Evolutionary conservation across 352 stramenopile genomes (phyloP), one percentile per base, ranked within the genome.

Genomic region (Phytopythium sindhum): DNA sequence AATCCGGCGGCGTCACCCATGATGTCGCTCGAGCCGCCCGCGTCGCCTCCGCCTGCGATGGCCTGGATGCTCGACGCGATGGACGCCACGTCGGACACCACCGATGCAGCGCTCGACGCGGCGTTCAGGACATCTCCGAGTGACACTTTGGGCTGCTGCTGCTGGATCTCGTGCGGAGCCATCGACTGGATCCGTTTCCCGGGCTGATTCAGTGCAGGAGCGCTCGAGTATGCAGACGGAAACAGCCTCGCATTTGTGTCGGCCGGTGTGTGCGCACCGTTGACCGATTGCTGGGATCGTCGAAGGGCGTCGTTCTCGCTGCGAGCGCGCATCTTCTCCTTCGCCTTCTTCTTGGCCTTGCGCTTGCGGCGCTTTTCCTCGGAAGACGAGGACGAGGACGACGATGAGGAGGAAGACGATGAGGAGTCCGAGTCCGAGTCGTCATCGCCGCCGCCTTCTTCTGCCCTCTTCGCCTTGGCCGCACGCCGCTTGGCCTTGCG

Each of bases 321-420:
- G 17, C 63, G 55, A 39, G 64, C 28, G 23, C 52, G 53, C 28
- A 50, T 23, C 28, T 28, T 64, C 0, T 60, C 63, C 33, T 77
- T 79, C 10, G 66, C 67, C 61, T 77, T 77, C 35, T 75, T 81
- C 47, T 68, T 73, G 26, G 62, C 37, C 57, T 68, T 76, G n/a
- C 61, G 61, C 45, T 72, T 79, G 11, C 21, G 50, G 9, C 61
- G 63, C 21, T 69, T 64, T 33, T 74, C 52, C 23, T 76, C 66
- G 14, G 69, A 70, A 0, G 68, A 75, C 11, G 68, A 73, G 2
- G 48, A 62, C 9, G 63, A 60, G 1, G 50, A 65, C 0, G 29
- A 64, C 0, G 54, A 64, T 4, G 61, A 53, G 4, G 63, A 67
- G 4, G 57, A 68, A 1, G 51, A 61, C 11, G 50, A 63, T 10